Evolutionary conservation across 495 filamentous ascomycete species (phyloP).

Genomic region (Neurospora sp.): DNA sequence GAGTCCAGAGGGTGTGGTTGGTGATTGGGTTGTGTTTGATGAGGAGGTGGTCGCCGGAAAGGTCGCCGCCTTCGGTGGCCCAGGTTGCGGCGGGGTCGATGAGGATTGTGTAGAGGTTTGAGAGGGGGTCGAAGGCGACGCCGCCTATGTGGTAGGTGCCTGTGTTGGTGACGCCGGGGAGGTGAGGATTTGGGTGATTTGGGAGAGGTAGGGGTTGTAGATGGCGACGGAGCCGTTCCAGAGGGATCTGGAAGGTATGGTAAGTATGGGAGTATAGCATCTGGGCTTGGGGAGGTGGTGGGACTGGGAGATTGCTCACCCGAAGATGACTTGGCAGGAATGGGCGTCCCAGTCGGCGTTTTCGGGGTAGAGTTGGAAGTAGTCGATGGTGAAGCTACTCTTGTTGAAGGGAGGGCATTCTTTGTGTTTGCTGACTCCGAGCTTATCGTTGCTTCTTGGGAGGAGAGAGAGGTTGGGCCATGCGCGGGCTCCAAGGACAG

Average conservation of each 20-base stretch:
- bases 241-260: not conserved
- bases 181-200: slow-evolving; percentile 11
- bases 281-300: not conserved
- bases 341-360: slow-evolving; percentile 27
- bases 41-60: slow-evolving; percentile 20
- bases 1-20: slow-evolving; percentile 15
- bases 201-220: slow-evolving; percentile 23
- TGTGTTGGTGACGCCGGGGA: slow-evolving; percentile 18
- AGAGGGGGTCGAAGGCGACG: slow-evolving; percentile 23
- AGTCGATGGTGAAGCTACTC: slow-evolving; percentile 20
- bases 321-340: slow-evolving; percentile 18
- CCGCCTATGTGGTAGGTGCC: slow-evolving; percentile 24
- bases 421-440: not conserved
- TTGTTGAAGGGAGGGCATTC: slow-evolving; percentile 7
- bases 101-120: slow-evolving; percentile 20
- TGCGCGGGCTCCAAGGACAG: not conserved
- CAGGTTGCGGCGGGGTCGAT: slow-evolving; percentile 17
- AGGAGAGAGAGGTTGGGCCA: not conserved
- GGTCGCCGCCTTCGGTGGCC: slow-evolving; percentile 18
- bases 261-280: not conserved
- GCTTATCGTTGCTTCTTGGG: not conserved
- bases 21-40: slow-evolving; percentile 11
- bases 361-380: slow-evolving; percentile 27
- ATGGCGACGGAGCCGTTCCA: slow-evolving; percentile 18
- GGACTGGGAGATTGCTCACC: slow-evolving; percentile 5